These are phyloP conservation scores for Leccinum ponderosum DNA, from an alignment of 1,284 basidiomycete species.

Conservation along the genomic window DNA sequence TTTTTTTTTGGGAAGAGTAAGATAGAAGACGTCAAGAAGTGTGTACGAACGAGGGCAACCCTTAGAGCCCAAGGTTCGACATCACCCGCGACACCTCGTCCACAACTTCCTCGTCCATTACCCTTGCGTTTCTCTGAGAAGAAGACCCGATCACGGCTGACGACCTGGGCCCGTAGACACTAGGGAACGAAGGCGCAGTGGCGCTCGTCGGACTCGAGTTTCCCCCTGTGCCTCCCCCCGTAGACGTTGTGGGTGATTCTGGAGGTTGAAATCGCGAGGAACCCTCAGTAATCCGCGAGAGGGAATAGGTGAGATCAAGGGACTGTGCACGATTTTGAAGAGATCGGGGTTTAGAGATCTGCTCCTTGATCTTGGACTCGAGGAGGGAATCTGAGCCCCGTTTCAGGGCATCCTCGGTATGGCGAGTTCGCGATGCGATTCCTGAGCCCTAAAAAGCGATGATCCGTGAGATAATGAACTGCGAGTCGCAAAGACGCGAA, in stretches of 20 bases:
- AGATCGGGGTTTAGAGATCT: constrained; percentile 71
- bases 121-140: constrained; percentile 45
- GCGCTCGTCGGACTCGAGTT: constrained; percentile 74
- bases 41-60: constrained; percentile 19
- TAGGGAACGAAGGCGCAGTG: constrained; percentile 78
- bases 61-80: constrained; percentile 72
- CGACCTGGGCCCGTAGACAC: constrained; percentile 69
- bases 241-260: constrained; percentile 77
- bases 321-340: constrained; percentile 80
- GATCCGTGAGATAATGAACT: constrained; percentile 19
- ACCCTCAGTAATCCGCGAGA: constrained; percentile 73
- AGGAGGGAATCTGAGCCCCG: constrained; percentile 85
- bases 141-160: constrained; percentile 50
- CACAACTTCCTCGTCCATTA: constrained; percentile 60
- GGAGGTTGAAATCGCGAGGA: constrained; percentile 60
- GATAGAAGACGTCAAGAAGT: constrained; percentile 5
- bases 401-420: constrained; percentile 75
- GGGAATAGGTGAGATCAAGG: constrained; percentile 74
- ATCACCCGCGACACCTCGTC: constrained; percentile 79
- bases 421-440: constrained; percentile 60
- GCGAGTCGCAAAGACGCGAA: constrained; percentile 14
- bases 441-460: constrained; percentile 53
- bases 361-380: constrained; percentile 84
- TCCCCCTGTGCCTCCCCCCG: constrained; percentile 60
- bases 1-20: constrained; percentile 10